Evolutionary conservation across 2,329 filamentous ascomycete species (phyloP), one percentile per base, ranked within the genome.

Genomic region (Penicillium occitanis): DNA sequence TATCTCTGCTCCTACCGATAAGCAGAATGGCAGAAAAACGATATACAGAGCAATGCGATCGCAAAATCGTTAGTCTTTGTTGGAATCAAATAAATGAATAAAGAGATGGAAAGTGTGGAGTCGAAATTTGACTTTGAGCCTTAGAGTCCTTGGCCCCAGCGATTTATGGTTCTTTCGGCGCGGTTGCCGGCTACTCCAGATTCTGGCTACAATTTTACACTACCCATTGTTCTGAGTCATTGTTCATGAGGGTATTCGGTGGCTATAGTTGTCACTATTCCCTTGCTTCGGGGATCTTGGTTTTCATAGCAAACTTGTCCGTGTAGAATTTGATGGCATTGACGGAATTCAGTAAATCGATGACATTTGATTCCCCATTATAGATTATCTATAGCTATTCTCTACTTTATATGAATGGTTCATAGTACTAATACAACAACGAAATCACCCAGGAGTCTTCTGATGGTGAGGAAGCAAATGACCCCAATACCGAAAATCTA

Each of bases 21-120:
- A 57, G 53, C 53, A 40, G n/a, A 57, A 3, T 14, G 30, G 11
- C 53, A 22, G 6, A 19, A 22, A 25, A 57, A 25, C 22, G 35
- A n/a, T 33, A 11, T 8, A 35, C 11, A 10, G n/a, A 14, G 33
- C 33, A 57, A 37, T 57, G 33, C 33, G 11, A 40, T 11, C n/a
- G 33, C 33, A 19, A 57, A 25, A 57, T 14, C 7, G 11, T 40
- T 30, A 22, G 53, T 5, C 5, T 57, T 57, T 57, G 53, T 22
- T 22, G 33, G 33, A 37, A n/a, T 37, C 10, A 11, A 37, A 19
- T 1, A 11, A 37, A 19, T 1, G 51, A 55, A 19, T 13, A 25
- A 57, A 57, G 53, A 37, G n/a, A 14, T 14, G 53, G 48, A 25
- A 57, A 57, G 40, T 57, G 53, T 57, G 53, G 53, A 57, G 53